Percentiles rank a stretch among this genome's conserved stretches.
Conservation (phyloP, 1,139 yeast genomes). For the Candida mesenterica region DNA sequence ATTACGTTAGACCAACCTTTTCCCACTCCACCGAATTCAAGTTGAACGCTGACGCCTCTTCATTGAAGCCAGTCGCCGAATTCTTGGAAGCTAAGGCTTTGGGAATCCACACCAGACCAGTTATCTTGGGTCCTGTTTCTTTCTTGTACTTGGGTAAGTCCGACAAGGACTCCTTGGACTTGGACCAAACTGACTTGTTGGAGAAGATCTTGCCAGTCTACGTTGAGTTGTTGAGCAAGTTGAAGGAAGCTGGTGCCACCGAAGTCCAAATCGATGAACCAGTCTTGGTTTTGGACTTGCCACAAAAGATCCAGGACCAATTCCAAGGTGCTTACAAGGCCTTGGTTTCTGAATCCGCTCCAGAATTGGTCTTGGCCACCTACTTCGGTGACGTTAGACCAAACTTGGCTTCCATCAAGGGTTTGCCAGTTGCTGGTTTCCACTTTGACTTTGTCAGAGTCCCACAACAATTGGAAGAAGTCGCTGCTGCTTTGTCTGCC, state of each 20-base stretch:
- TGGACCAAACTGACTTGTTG: slow-evolving; percentile 87
- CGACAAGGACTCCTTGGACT: slow-evolving; percentile 94
- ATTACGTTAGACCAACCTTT: slow-evolving; percentile 98
- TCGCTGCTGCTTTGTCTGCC: slow-evolving; percentile 61
- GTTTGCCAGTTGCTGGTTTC: slow-evolving; percentile 90
- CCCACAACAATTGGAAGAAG: slow-evolving; percentile 93
- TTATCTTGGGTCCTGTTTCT: slow-evolving; percentile 92
- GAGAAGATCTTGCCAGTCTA: slow-evolving; percentile 90
- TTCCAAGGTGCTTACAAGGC: slow-evolving; percentile 82
- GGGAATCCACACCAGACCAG: slow-evolving; percentile 97
- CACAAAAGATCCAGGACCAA: slow-evolving; percentile 78
- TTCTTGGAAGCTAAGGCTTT: slow-evolving; percentile 95
- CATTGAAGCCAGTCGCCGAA: slow-evolving; percentile 95
- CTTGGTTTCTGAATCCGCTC: slow-evolving; percentile 63
- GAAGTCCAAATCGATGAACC: slow-evolving; percentile 98
- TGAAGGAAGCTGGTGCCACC: slow-evolving; percentile 92
- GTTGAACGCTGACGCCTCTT: slow-evolving; percentile 60
- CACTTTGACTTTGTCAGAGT: slow-evolving; percentile 96
- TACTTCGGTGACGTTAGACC: slow-evolving; percentile 99
- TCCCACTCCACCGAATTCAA: slow-evolving; percentile 94
- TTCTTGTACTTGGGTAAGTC: slow-evolving; percentile 95
- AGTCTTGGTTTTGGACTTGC: slow-evolving; percentile 89
- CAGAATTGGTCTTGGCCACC: slow-evolving; percentile 80
- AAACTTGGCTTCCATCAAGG: slow-evolving; percentile 85
- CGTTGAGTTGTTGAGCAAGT: slow-evolving; percentile 81